These are phyloP conservation scores for Daldinia sp. DNA, from an alignment of 2,329 filamentous ascomycete species.

Conservation along the genomic window DNA sequence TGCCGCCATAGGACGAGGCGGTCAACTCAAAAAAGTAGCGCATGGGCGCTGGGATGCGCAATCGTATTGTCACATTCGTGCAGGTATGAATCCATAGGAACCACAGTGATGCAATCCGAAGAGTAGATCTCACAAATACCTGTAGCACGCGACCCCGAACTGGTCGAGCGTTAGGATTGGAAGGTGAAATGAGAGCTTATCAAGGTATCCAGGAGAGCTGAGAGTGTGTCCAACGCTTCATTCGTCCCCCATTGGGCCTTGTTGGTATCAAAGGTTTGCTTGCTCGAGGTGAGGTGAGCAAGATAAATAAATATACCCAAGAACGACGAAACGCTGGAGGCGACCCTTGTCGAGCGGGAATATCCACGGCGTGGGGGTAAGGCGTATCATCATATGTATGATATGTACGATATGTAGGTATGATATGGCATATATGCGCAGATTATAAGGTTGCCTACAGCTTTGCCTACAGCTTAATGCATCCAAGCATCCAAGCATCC, in stretches of 20 bases:
- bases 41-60: slow-evolving; percentile 4
- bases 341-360: slow-evolving; percentile 17
- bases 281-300: slow-evolving; percentile 25
- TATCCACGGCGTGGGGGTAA: slow-evolving; percentile 26
- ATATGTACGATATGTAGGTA: background rate
- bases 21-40: slow-evolving; percentile 8
- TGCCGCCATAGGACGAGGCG: slow-evolving; percentile 6
- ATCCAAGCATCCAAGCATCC: slow-evolving; percentile 1
- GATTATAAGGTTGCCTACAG: slow-evolving; percentile 14
- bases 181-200: slow-evolving; percentile 27
- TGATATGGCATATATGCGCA: slow-evolving; percentile 4
- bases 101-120: slow-evolving; percentile 3
- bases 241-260: background rate
- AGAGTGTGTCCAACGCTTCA: slow-evolving; percentile 10
- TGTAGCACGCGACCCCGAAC: slow-evolving; percentile 18
- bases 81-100: background rate
- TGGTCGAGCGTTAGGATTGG: slow-evolving; percentile 14
- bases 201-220: slow-evolving; percentile 7
- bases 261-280: slow-evolving; percentile 21
- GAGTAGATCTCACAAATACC: slow-evolving; percentile 17
- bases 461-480: slow-evolving; percentile 10
- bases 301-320: slow-evolving; percentile 25
- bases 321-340: slow-evolving; percentile 10
- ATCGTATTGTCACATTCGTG: slow-evolving; percentile 14
- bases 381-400: slow-evolving; percentile 9